Percentiles rank a stretch among this genome's conserved stretches.
phyloP scores from a whole-genome alignment of 176 grass and related monocot genomes.

The Lolium multiflorum region DNA sequence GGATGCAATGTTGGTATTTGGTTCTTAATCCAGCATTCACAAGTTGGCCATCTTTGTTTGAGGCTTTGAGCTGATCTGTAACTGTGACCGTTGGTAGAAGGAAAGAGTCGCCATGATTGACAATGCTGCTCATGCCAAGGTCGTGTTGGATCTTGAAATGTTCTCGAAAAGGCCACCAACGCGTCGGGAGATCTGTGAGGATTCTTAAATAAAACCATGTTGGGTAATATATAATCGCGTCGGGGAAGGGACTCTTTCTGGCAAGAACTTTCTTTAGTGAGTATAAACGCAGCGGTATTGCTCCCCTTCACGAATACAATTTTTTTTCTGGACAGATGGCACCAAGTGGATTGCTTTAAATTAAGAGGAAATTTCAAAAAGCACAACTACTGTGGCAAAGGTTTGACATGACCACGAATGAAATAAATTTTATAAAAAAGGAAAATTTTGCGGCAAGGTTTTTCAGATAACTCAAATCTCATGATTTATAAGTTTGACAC shows the following conservation, averaged over 20 bases:
- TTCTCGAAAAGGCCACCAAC: not conserved
- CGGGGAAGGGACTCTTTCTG: not conserved
- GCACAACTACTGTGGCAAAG: too few species aligned
- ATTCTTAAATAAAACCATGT: slow-evolving; percentile 20
- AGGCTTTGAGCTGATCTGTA: not conserved
- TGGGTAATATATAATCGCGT: not conserved
- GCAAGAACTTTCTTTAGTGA: not conserved
- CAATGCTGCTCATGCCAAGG: not conserved
- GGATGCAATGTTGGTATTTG: slow-evolving; percentile 23
- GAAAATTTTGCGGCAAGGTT: too few species aligned
- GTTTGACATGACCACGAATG: too few species aligned
- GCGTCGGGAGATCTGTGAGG: not conserved
- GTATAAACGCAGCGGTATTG: too few species aligned
- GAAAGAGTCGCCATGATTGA: not conserved
- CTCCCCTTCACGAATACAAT: too few species aligned
- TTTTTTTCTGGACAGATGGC: too few species aligned
- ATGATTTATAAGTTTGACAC: too few species aligned
- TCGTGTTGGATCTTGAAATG: not conserved
- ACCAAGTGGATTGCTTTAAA: too few species aligned
- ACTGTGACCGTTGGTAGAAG: not conserved
- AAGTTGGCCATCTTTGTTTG: too few species aligned
- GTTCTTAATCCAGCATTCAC: not conserved
- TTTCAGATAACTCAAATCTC: too few species aligned
- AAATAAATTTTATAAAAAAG: too few species aligned
- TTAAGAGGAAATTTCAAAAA: too few species aligned